Evolutionary conservation across 176 grass and related monocot genomes (phyloP).

Genomic region (Oryza punctata): DNA sequence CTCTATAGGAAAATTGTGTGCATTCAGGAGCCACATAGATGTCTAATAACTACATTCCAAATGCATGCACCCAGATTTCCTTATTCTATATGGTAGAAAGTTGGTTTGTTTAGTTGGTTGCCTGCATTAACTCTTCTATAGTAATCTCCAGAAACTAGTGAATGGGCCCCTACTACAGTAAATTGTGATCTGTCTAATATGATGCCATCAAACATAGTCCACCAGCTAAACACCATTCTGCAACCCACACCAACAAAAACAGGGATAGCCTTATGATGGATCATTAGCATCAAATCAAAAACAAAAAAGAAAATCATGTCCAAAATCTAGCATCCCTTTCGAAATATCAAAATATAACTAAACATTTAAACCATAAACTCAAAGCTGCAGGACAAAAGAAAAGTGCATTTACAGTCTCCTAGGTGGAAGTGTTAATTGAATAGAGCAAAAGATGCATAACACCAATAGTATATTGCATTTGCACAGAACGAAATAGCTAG

Average conservation of each 20-base stretch:
- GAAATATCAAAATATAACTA: constrained; percentile 20
- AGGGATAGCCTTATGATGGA: neutral
- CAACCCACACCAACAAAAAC: constrained; percentile 1
- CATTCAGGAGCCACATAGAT: neutral
- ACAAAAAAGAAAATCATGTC: neutral
- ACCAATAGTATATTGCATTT: constrained; percentile 3
- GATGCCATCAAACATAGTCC: constrained; percentile 9
- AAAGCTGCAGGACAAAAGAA: neutral
- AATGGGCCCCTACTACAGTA: neutral
- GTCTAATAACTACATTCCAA: neutral
- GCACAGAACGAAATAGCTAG: neutral
- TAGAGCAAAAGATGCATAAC: constrained; percentile 23
- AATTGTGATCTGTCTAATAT: constrained; percentile 13
- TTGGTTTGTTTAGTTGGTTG: neutral
- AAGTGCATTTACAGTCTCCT: neutral
- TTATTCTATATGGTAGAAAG: neutral
- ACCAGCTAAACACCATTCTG: constrained; percentile 10
- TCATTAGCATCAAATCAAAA: neutral
- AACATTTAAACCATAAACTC: constrained; percentile 20
- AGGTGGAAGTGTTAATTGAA: neutral
- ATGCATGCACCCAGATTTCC: neutral
- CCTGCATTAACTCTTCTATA: neutral
- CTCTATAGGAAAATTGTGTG: neutral
- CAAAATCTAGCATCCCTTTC: constrained; percentile 11
- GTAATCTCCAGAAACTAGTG: constrained; percentile 7